These are phyloP conservation scores for Cajanus cajan DNA, from an alignment of 306 rosid genomes.

Conservation along the genomic window DNA sequence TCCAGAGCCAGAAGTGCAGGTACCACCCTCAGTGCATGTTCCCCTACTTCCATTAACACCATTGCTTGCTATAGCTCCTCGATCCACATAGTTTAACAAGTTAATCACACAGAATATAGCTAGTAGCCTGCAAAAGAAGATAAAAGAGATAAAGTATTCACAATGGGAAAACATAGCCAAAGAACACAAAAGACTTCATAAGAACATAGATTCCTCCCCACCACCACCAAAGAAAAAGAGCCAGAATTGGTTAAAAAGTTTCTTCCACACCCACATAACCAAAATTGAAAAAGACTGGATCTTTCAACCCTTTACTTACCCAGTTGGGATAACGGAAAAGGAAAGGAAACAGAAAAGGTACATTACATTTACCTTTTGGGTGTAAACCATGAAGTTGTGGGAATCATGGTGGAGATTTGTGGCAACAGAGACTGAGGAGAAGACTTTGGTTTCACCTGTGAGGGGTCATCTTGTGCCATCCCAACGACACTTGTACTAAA, in stretches of 20 bases:
- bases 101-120: constrained; percentile 70
- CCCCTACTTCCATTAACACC: constrained; percentile 80
- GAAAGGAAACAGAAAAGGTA: neutral
- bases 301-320: neutral
- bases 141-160: neutral
- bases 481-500: neutral
- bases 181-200: neutral
- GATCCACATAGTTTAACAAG: constrained; percentile 82
- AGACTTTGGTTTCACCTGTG: neutral
- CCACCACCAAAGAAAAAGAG: neutral
- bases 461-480: constrained; percentile 19
- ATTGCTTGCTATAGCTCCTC: constrained; percentile 93
- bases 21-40: constrained; percentile 58
- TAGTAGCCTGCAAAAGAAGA: constrained; percentile 63
- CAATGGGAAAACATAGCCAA: neutral
- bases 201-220: neutral
- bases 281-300: constrained; percentile 7
- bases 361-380: constrained; percentile 57
- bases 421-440: constrained; percentile 28
- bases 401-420: constrained; percentile 37
- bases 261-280: neutral
- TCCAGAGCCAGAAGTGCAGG: constrained; percentile 73
- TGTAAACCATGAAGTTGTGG: constrained; percentile 75
- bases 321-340: constrained; percentile 2
- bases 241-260: neutral